Conservation (phyloP, 805 yeast genomes). For the Zygosaccharomyces kombuchaensis region DNA sequence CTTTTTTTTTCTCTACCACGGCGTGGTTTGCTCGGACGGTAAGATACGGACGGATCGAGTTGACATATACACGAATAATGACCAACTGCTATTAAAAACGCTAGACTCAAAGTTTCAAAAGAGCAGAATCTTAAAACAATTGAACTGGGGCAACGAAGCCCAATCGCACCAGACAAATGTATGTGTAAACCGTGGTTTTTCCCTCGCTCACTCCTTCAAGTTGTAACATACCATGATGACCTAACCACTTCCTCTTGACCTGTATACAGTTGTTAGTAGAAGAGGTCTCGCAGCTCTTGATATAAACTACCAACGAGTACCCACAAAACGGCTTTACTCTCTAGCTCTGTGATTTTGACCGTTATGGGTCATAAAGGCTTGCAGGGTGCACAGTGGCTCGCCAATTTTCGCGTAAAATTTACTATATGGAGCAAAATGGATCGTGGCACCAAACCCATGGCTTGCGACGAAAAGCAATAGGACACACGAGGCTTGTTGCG, state of each 20-base stretch:
- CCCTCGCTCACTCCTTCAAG: neutral
- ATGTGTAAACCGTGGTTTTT: neutral
- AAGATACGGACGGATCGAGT: constrained; percentile 6
- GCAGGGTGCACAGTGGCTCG: constrained; percentile 4
- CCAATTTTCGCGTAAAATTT: constrained; percentile 7
- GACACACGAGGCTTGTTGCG: neutral
- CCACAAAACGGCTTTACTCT: neutral
- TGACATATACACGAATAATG: neutral
- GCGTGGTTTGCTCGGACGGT: constrained; percentile 6
- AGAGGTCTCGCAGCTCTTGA: neutral
- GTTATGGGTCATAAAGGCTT: neutral
- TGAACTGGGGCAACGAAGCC: neutral
- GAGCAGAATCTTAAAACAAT: neutral
- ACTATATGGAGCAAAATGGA: constrained; percentile 4
- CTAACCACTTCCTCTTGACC: neutral
- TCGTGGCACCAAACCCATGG: neutral
- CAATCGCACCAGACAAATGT: neutral
- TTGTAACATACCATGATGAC: neutral
- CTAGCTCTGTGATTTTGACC: neutral
- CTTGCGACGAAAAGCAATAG: constrained; percentile 1
- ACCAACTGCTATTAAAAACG: neutral
- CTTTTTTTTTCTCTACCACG: constrained; percentile 4
- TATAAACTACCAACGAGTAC: neutral
- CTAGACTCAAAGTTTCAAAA: neutral
- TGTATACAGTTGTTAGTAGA: neutral